phyloP scores from a whole-genome alignment of 192 early-diverging fungal species.

The Cladochytrium replicatum region DNA sequence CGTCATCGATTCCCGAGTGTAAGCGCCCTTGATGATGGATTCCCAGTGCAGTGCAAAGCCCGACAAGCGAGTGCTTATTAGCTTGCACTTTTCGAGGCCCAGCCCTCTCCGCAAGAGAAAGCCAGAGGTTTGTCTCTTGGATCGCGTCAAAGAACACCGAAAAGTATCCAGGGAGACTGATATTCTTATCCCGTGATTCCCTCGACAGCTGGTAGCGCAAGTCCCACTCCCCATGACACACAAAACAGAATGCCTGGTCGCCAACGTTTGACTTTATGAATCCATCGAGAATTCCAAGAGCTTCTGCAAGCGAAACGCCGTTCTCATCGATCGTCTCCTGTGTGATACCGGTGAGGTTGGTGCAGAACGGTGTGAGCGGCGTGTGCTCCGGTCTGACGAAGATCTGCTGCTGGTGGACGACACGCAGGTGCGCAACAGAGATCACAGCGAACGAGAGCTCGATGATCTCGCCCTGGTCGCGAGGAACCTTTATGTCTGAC shows the following conservation, averaged over 20 bases:
- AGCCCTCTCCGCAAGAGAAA: no score
- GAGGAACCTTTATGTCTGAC: constrained; percentile 36
- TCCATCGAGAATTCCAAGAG: constrained; percentile 37
- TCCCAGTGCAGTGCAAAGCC: constrained; percentile 48
- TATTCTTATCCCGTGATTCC: constrained; percentile 54
- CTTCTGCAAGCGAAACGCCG: constrained; percentile 36
- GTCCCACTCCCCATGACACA: constrained; percentile 63
- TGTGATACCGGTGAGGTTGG: constrained; percentile 48
- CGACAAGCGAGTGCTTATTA: constrained; percentile 38
- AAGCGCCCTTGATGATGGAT: constrained; percentile 30
- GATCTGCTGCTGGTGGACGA: constrained; percentile 18
- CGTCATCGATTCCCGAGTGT: constrained; percentile 51
- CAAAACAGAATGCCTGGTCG: constrained; percentile 51
- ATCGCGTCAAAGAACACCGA: constrained; percentile 58
- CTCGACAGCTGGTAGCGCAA: constrained; percentile 57
- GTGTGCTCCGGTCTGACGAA: constrained; percentile 20
- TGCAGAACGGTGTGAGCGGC: constrained; percentile 47
- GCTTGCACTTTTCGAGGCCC: no score
- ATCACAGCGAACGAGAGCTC: constrained; percentile 30
- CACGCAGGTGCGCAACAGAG: constrained; percentile 1
- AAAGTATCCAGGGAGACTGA: constrained; percentile 47
- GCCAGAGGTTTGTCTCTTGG: constrained; percentile 55
- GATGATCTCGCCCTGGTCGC: constrained; percentile 28
- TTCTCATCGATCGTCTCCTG: constrained; percentile 37
- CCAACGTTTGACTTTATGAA: constrained; percentile 48